Base-by-base conservation (phyloP, 495 filamentous ascomycete genomes). In the Xylaria acuta region DNA sequence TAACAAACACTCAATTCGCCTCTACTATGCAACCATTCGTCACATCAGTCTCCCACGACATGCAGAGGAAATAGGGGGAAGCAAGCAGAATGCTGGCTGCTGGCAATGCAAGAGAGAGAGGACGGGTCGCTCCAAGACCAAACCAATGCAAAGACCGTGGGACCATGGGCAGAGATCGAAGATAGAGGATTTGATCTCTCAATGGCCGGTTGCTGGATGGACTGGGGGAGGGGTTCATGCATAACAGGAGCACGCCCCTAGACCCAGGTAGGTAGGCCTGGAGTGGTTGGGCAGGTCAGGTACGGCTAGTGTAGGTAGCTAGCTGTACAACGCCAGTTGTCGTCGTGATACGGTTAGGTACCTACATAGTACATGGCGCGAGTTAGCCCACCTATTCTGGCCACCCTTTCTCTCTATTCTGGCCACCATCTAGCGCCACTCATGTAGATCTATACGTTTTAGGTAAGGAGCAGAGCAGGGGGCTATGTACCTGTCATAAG, bases 221-320 rank as follows among this genome's bases (percentile, higher is more conserved):
- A 70, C 56, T 67, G 65, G 65, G 65, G 54, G 69, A 71, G 69
- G 69, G 69, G 69, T 71, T 71, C 69, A 64, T 71, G 69, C 69
- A 62, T 63, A 71, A 49, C 63, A 64, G 67, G 51, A 45, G 38
- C 67, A 45, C 65, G 34, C 65, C 65, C 65, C 51, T 53, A 22
- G 38, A 18, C 49, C 49, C 20, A 56, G 49, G 30, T 56, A 54
- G 49, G 65, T 67, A 67, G 41, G 63, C 45, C n/a, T n/a, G n/a
- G n/a, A 22, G 64, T 64, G 60, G 60, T 64, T 30, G 22, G 60
- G 60, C 22, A 64, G n/a, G 36, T 43, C n/a, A 64, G 60, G 38
- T 64, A 64, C 60, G 25, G 53, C 36, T 7, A 47, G 51, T 20
- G n/a, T 25, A 14, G 11, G 3, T 27, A 22, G 20, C 58, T 62